Evolutionary conservation across 148 eudicot genomes (phyloP).

Genomic region (Cornus florida): DNA sequence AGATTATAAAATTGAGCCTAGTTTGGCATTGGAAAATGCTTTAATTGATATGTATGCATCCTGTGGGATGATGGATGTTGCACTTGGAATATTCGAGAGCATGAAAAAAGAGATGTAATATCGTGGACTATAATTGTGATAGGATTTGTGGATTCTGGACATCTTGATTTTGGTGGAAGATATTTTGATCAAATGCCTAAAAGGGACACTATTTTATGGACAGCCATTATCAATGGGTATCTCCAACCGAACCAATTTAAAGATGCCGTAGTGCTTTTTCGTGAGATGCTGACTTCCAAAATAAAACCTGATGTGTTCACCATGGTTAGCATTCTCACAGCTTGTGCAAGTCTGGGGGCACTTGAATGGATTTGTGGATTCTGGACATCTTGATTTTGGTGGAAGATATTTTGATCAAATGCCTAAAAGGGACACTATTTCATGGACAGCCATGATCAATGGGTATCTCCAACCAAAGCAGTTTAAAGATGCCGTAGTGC

Average conservation of each 20-base stretch:
- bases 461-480: slow-evolving; percentile 31
- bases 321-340: slow-evolving; percentile 37
- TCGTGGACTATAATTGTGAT: slow-evolving; percentile 34
- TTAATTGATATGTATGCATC: slow-evolving; percentile 30
- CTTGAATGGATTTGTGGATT: slow-evolving; percentile 31
- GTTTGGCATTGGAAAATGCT: slow-evolving; percentile 32
- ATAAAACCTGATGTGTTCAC: slow-evolving; percentile 36
- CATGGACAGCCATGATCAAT: slow-evolving; percentile 41
- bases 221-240: slow-evolving; percentile 39
- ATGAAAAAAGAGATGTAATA: slow-evolving; percentile 33
- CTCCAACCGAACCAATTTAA: slow-evolving; percentile 28
- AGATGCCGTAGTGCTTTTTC: slow-evolving; percentile 31
- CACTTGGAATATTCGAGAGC: slow-evolving; percentile 24
- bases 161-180: slow-evolving; percentile 27
- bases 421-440: slow-evolving; percentile 39
- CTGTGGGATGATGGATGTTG: slow-evolving; percentile 31
- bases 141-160: slow-evolving; percentile 27
- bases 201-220: slow-evolving; percentile 41
- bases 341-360: slow-evolving; percentile 40
- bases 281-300: slow-evolving; percentile 28
- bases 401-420: slow-evolving; percentile 37
- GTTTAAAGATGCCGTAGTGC: slow-evolving; percentile 31
- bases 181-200: slow-evolving; percentile 45
- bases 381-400: slow-evolving; percentile 30
- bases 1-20: slow-evolving; percentile 20